Percentiles rank a stretch among this genome's conserved stretches.
Evolutionary conservation across 352 stramenopile genomes (phyloP).

Genomic region (Halophytophthora batemanensis): DNA sequence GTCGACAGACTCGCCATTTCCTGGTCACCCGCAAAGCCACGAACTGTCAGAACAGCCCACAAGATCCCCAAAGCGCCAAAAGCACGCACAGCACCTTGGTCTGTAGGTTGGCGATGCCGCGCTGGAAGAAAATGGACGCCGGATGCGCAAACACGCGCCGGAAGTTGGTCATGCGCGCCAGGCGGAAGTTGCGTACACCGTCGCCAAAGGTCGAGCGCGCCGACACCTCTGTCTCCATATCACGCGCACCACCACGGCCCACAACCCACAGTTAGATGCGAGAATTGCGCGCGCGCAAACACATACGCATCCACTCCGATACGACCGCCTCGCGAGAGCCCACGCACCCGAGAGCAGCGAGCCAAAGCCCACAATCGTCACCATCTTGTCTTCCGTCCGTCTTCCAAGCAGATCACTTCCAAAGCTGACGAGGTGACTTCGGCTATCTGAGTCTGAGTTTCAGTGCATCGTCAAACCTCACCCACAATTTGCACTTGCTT

Average conservation of each 20-base stretch:
- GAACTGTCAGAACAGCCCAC: not conserved
- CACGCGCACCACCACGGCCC: not conserved
- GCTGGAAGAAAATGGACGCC: conserved; percentile 92
- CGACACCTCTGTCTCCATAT: conserved; percentile 44
- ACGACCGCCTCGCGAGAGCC: not conserved
- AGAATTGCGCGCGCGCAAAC: not conserved
- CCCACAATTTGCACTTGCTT: conserved; percentile 10
- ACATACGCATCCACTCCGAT: not conserved
- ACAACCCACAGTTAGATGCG: not conserved
- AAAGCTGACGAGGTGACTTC: no score
- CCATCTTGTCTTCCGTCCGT: conserved; percentile 17
- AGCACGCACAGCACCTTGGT: conserved; percentile 51
- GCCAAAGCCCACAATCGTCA: conserved; percentile 90
- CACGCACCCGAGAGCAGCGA: conserved; percentile 80
- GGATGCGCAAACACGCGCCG: conserved; percentile 90
- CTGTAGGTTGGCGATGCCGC: conserved; percentile 83
- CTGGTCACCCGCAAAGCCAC: conserved; percentile 14
- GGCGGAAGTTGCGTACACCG: conserved; percentile 83
- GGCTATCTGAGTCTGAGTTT: conserved; percentile 15
- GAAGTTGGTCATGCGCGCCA: conserved; percentile 81
- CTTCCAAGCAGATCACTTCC: not conserved
- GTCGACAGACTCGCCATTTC: conserved; percentile 89
- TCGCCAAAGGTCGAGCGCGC: conserved; percentile 87
- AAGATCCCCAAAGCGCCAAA: not conserved
- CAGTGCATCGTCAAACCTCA: not conserved